Evolutionary conservation across 2,329 filamentous ascomycete species (phyloP).

Genomic region (Lasiodiplodia citricola): DNA sequence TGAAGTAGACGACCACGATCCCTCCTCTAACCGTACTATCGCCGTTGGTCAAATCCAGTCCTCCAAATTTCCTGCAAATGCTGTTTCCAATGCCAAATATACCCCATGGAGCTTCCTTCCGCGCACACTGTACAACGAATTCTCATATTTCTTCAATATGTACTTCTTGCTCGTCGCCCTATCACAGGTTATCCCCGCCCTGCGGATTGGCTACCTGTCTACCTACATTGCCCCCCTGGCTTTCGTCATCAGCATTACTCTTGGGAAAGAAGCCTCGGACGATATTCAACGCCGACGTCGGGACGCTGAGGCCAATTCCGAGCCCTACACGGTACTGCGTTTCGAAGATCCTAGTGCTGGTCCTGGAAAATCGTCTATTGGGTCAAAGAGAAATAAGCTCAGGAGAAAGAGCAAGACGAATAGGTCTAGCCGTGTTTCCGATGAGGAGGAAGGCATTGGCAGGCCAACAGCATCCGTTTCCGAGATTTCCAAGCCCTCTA

Average conservation of each 20-base stretch:
- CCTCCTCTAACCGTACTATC: constrained; percentile 74
- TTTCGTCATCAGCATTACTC: constrained; percentile 88
- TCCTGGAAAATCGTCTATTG: constrained; percentile 36
- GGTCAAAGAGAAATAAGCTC: constrained; percentile 34
- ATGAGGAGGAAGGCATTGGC: constrained; percentile 62
- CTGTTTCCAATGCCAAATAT: constrained; percentile 97
- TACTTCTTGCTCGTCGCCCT: constrained; percentile 96
- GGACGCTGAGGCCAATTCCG: constrained; percentile 93
- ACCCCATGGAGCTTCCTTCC: constrained; percentile 94
- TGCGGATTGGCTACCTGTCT: constrained; percentile 91
- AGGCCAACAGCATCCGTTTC: constrained; percentile 57
- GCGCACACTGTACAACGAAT: constrained; percentile 95
- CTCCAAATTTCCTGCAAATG: constrained; percentile 83
- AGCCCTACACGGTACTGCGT: constrained; percentile 78
- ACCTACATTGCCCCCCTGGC: constrained; percentile 92
- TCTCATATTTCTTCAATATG: constrained; percentile 99
- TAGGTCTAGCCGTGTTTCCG: constrained; percentile 59
- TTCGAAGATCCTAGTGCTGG: constrained; percentile 65
- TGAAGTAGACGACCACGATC: constrained; percentile 56
- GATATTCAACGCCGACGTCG: constrained; percentile 85
- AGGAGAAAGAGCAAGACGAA: constrained; percentile 42
- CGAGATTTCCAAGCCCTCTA: constrained; percentile 80
- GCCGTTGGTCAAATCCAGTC: constrained; percentile 76
- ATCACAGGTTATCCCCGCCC: constrained; percentile 86
- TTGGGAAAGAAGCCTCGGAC: constrained; percentile 95